Percentiles rank a stretch among this genome's conserved stretches.
Conservation (phyloP, 2,329 filamentous ascomycete genomes). For the Ophiostoma ips region DNA sequence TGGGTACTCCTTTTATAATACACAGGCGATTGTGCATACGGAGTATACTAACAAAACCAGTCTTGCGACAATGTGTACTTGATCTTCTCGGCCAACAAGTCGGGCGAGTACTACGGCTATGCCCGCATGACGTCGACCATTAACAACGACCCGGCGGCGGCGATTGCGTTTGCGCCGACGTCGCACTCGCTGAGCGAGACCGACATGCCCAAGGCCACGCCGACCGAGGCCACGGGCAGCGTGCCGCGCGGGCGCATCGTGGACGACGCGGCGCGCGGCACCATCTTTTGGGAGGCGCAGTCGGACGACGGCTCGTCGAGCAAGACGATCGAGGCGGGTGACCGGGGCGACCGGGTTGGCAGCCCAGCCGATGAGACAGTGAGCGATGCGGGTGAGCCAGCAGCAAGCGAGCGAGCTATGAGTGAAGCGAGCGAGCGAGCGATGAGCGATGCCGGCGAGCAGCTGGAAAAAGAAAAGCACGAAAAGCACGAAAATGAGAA, state of each 20-base stretch:
- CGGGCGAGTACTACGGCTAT: slow-evolving; percentile 92
- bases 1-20: slow-evolving; percentile 26
- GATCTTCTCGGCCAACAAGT: slow-evolving; percentile 94
- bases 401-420: too few relatives aligned
- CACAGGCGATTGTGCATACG: background rate
- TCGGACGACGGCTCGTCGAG: slow-evolving; percentile 17
- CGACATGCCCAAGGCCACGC: slow-evolving; percentile 65
- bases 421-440: too few relatives aligned
- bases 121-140: slow-evolving; percentile 81
- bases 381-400: too few relatives aligned
- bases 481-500: too few relatives aligned
- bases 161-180: slow-evolving; percentile 55
- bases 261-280: slow-evolving; percentile 83
- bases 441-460: too few relatives aligned
- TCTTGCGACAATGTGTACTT: slow-evolving; percentile 72
- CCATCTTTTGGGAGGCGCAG: slow-evolving; percentile 91
- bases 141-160: slow-evolving; percentile 57
- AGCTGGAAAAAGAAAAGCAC: too few relatives aligned
- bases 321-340: background rate
- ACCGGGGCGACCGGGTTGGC: background rate
- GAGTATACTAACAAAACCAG: slow-evolving; percentile 28
- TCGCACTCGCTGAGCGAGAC: slow-evolving; percentile 42
- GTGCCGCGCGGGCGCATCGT: slow-evolving; percentile 78
- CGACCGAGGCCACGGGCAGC: slow-evolving; percentile 62
- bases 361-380: background rate